Percentiles rank a stretch among this genome's conserved stretches.
Evolutionary conservation across 495 filamentous ascomycete genomes (phyloP).

Genomic region (Aspergillus olivimuriae): DNA sequence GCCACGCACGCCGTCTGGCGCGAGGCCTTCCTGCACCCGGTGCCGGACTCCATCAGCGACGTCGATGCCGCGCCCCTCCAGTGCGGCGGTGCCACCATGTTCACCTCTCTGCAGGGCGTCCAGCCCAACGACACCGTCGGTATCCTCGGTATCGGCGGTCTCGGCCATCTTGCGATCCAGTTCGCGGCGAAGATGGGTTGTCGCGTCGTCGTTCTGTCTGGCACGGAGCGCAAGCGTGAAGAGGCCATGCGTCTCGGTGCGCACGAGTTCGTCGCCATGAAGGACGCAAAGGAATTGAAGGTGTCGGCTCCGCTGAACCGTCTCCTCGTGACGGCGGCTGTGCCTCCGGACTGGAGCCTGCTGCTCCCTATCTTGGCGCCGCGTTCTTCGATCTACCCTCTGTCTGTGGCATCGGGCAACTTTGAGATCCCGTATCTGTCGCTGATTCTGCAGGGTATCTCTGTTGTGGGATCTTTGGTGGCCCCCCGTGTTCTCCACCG

Average conservation of each 20-base stretch:
- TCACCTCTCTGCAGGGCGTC: conserved; percentile 5
- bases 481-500: conserved; percentile 1
- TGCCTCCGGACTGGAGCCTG: conserved; percentile 7
- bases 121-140: conserved; percentile 10
- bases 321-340: conserved; percentile 5
- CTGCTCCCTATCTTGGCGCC: conserved; percentile 5
- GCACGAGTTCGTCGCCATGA: conserved; percentile 10
- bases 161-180: conserved; percentile 12
- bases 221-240: conserved; percentile 9
- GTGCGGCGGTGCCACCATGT: conserved; percentile 12
- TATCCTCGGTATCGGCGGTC: conserved; percentile 11
- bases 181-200: conserved; percentile 14
- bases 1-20: conserved; percentile 11
- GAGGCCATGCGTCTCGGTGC: conserved; percentile 10
- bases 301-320: neutral
- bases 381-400: conserved; percentile 3
- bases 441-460: conserved; percentile 3
- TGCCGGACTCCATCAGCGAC: conserved; percentile 7
- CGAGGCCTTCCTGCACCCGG: conserved; percentile 10
- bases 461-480: conserved; percentile 4
- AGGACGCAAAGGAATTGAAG: conserved; percentile 5
- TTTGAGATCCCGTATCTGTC: conserved; percentile 9
- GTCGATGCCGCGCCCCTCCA: conserved; percentile 8
- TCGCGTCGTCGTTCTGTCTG: conserved; percentile 10
- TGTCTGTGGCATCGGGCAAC: conserved; percentile 2